phyloP scores from a whole-genome alignment of 2,329 filamentous ascomycete species.

The Xylaria multiplex region DNA sequence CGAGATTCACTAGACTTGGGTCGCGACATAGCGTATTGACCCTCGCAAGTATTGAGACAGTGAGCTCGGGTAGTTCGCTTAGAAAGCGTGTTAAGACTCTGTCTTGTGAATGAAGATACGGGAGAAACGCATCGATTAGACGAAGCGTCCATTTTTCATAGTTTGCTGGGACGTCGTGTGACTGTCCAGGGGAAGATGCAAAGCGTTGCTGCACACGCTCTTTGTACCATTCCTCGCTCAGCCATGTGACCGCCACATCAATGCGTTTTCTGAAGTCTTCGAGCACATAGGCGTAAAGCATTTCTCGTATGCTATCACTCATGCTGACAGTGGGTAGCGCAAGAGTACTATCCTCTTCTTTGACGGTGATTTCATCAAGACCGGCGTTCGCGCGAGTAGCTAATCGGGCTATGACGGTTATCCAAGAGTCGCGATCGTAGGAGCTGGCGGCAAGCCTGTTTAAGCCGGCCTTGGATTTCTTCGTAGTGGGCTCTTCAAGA shows the following conservation, averaged over 20 bases:
- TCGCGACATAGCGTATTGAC: conserved; percentile 75
- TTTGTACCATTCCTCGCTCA: conserved; percentile 98
- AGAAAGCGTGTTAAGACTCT: conserved; percentile 90
- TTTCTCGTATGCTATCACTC: conserved; percentile 78
- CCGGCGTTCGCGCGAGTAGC: conserved; percentile 81
- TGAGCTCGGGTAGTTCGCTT: conserved; percentile 88
- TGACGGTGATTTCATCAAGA: conserved; percentile 69
- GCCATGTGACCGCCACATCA: conserved; percentile 90
- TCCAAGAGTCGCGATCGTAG: conserved; percentile 89
- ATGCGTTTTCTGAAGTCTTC: conserved; percentile 92
- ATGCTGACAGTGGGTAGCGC: conserved; percentile 53
- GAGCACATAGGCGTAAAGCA: conserved; percentile 84
- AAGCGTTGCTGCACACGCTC: conserved; percentile 69
- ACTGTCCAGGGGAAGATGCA: conserved; percentile 54
- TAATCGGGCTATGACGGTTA: conserved; percentile 84
- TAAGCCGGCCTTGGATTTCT: conserved; percentile 77
- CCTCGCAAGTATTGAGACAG: conserved; percentile 74
- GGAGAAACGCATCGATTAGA: conserved; percentile 87
- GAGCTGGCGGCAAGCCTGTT: conserved; percentile 84
- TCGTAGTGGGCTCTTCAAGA: conserved; percentile 72
- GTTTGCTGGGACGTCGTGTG: conserved; percentile 64
- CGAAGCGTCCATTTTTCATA: conserved; percentile 84
- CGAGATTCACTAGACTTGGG: conserved; percentile 70
- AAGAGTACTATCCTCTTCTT: conserved; percentile 63
- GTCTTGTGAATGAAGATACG: conserved; percentile 91